These are phyloP conservation scores for Coemansia sp. DNA, from an alignment of 192 early-diverging fungal species.

Conservation along the genomic window DNA sequence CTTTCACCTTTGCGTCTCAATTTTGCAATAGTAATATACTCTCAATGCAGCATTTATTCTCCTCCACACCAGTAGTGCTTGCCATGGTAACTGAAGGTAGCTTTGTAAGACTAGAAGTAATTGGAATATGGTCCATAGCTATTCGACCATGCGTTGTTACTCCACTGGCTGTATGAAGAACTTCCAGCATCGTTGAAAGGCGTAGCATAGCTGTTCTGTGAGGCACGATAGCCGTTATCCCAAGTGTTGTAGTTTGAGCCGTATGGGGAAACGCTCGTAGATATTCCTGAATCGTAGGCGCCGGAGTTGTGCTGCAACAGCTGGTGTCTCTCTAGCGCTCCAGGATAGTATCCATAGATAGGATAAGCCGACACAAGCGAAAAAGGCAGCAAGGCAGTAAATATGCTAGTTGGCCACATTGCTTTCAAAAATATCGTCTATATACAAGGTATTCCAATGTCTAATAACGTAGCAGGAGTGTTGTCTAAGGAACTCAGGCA, in stretches of 20 bases:
- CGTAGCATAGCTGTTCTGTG: constrained; percentile 12
- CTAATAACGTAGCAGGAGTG: background rate
- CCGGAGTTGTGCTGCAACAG: constrained; percentile 31
- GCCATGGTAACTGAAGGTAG: background rate
- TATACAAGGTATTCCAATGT: background rate
- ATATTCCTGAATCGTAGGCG: constrained; percentile 24
- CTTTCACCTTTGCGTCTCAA: background rate
- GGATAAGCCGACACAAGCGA: constrained; percentile 18
- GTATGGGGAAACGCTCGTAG: constrained; percentile 19
- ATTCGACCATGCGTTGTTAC: constrained; percentile 36
- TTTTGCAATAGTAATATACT: background rate
- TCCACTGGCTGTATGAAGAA: constrained; percentile 31
- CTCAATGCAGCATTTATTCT: background rate
- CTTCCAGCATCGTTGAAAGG: constrained; percentile 21
- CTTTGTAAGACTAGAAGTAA: constrained; percentile 7
- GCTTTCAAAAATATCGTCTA: background rate
- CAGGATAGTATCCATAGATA: constrained; percentile 27
- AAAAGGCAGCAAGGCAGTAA: background rate
- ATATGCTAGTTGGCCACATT: background rate
- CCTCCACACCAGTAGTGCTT: background rate
- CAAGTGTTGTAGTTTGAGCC: constrained; percentile 26
- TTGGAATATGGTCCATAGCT: constrained; percentile 13
- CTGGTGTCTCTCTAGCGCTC: constrained; percentile 5
- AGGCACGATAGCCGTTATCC: constrained; percentile 26
- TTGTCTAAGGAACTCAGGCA: background rate